These are phyloP conservation scores for Jacaranda copaia DNA, from an alignment of 257 asterid species.

Conservation along the genomic window DNA sequence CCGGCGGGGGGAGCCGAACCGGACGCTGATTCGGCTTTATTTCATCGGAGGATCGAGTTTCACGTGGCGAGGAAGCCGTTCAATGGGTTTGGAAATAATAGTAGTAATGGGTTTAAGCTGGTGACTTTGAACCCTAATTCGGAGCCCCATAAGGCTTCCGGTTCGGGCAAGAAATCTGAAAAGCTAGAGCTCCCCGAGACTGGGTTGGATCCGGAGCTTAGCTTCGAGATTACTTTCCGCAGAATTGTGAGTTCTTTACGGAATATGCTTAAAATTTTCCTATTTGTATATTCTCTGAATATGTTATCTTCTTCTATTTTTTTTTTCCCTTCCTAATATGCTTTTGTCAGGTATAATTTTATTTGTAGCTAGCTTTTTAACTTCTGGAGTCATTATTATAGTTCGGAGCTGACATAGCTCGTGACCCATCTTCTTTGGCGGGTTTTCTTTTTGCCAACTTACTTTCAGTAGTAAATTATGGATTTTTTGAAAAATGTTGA, in stretches of 20 bases:
- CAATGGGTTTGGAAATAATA: slow-evolving; percentile 59
- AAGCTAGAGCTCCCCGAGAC: slow-evolving; percentile 45
- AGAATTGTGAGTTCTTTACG: slow-evolving; percentile 74
- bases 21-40: slow-evolving; percentile 45
- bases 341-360: neutral
- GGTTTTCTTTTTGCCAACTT: neutral
- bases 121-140: slow-evolving; percentile 74
- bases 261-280: neutral
- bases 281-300: slow-evolving; percentile 1
- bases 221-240: slow-evolving; percentile 71
- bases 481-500: slow-evolving; percentile 10
- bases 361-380: neutral
- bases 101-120: slow-evolving; percentile 76
- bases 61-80: slow-evolving; percentile 68
- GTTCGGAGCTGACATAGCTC: slow-evolving; percentile 3
- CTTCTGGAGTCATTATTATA: neutral
- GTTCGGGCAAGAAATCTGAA: slow-evolving; percentile 41
- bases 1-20: slow-evolving; percentile 34
- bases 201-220: slow-evolving; percentile 83
- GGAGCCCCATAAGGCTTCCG: slow-evolving; percentile 38
- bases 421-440: neutral
- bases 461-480: neutral
- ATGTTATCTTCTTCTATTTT: no score
- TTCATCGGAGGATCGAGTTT: slow-evolving; percentile 79
- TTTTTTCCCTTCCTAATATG: neutral